Percentiles rank a stretch among this genome's conserved stretches.
These are phyloP conservation scores for Metschnikowia lachancei DNA, from an alignment of 805 yeast genomes.

Conservation along the genomic window DNA sequence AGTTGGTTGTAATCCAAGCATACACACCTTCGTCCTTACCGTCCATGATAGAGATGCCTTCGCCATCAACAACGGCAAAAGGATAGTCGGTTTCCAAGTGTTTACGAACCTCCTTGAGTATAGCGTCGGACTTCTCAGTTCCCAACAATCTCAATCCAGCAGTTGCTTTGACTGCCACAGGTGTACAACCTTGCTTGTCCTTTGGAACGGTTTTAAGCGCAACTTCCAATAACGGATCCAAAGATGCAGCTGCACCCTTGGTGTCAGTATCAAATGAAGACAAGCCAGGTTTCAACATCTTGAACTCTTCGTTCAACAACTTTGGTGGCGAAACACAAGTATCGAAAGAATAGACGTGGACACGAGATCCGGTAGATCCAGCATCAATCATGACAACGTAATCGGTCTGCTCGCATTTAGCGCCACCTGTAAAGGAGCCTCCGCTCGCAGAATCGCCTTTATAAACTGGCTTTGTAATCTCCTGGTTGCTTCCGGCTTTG, in stretches of 20 bases:
- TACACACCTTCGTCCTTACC: constrained; percentile 97
- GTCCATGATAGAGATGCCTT: constrained; percentile 90
- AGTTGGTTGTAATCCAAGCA: constrained; percentile 98
- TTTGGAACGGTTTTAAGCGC: constrained; percentile 80
- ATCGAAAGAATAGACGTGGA: constrained; percentile 90
- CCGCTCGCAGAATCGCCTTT: background rate
- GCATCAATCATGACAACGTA: constrained; percentile 96
- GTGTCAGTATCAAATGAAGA: constrained; percentile 81
- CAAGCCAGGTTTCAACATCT: constrained; percentile 90
- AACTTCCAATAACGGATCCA: constrained; percentile 73
- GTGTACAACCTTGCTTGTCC: constrained; percentile 73
- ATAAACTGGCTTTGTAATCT: background rate
- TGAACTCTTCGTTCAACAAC: constrained; percentile 73
- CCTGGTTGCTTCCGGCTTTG: background rate
- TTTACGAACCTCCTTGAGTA: constrained; percentile 69
- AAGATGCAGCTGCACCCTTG: constrained; percentile 81
- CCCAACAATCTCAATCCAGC: constrained; percentile 93
- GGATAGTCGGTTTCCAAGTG: constrained; percentile 83
- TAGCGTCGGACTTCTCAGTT: constrained; percentile 63
- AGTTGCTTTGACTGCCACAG: constrained; percentile 95
- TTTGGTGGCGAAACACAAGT: constrained; percentile 82
- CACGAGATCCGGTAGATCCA: constrained; percentile 95
- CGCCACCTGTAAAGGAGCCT: background rate
- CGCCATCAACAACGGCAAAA: constrained; percentile 82
- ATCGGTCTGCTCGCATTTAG: constrained; percentile 43